Base-by-base conservation (phyloP, 1,139 yeast genomes). In the Komagataea norvegica region DNA sequence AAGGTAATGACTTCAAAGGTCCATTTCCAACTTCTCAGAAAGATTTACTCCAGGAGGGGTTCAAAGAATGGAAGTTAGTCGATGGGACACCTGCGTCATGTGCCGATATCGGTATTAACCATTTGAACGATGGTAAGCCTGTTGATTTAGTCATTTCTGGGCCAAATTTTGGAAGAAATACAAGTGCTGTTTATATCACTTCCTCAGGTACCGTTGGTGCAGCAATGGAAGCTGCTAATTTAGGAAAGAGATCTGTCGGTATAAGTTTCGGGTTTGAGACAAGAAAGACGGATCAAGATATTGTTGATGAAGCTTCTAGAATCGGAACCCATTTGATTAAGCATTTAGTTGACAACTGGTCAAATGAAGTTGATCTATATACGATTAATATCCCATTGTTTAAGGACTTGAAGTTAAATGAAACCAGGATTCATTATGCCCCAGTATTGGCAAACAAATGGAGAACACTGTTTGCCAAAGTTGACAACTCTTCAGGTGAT, bases 121-220 rank as follows among this genome's bases (percentile, higher is more conserved):
- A 86, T 57, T 55, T 85, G 33, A 46, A 62, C 25, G 64, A 71
- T 15, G 71, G 72, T 44, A 69, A 70, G 10, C 82, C 84, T 1
- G 75, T 87, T 18, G 97, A 91, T 61, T 65, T 91, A 46, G 96
- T 91, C 4, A 61, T 91, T 15, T 83, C 95, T 40, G 98, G 98
- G 0, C 98, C 98, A 8, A 91, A 91, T 59, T 91, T 83, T 50
- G 98, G 98, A 20, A 77, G 95, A 55, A 91, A 91, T 60, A 79
- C 96, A 3, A 77, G 91, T 26, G 87, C 93, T n/a, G 74, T 91
- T 32, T 91, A 88, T 59, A 84, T 88, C 41, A 73, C 91, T 54
- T 79, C 96, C 9, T 81, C 93, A 51, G 98, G 98, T n/a, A 91
- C 98, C 1, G 84, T 91, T 20, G 98, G 98, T 19, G 97, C 96